Evolutionary conservation across 164 flowering plant species (phyloP).

Genomic region (Brasenia schreberi): DNA sequence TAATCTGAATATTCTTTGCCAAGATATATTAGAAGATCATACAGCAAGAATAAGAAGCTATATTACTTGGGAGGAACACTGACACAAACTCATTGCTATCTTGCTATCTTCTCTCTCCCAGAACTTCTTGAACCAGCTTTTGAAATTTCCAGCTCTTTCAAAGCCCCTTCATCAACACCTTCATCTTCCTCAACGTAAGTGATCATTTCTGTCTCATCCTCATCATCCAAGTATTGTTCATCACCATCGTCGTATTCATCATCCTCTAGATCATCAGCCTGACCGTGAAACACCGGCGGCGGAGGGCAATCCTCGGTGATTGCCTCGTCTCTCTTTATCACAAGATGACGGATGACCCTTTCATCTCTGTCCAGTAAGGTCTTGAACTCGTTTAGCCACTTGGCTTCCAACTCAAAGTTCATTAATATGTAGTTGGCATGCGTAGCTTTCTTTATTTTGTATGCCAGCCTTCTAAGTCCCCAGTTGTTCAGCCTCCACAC

Average conservation of each 20-base stretch:
- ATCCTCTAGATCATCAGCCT: constrained; percentile 28
- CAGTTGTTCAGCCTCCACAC: constrained; percentile 80
- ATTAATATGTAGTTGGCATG: constrained; percentile 79
- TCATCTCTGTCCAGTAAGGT: constrained; percentile 78
- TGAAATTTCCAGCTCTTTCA: constrained; percentile 3
- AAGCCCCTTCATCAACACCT: neutral
- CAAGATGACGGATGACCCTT: constrained; percentile 91
- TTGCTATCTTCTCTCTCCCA: constrained; percentile 17
- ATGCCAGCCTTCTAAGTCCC: constrained; percentile 88
- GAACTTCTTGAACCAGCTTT: constrained; percentile 9
- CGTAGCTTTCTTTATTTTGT: constrained; percentile 77
- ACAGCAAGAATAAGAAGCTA: neutral
- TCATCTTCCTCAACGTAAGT: constrained; percentile 3
- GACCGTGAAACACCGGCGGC: constrained; percentile 70
- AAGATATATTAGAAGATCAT: neutral
- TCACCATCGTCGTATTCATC: constrained; percentile 19
- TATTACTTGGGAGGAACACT: neutral
- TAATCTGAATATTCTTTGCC: neutral
- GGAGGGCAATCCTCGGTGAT: constrained; percentile 79
- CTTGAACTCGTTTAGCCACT: constrained; percentile 80
- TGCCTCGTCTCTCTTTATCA: constrained; percentile 71
- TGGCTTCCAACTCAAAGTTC: constrained; percentile 86
- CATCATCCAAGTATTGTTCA: constrained; percentile 17
- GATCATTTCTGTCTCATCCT: constrained; percentile 10
- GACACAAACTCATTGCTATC: constrained; percentile 4